Conservation (phyloP, 495 filamentous ascomycete species). For the Talaromyces adpressus region DNA sequence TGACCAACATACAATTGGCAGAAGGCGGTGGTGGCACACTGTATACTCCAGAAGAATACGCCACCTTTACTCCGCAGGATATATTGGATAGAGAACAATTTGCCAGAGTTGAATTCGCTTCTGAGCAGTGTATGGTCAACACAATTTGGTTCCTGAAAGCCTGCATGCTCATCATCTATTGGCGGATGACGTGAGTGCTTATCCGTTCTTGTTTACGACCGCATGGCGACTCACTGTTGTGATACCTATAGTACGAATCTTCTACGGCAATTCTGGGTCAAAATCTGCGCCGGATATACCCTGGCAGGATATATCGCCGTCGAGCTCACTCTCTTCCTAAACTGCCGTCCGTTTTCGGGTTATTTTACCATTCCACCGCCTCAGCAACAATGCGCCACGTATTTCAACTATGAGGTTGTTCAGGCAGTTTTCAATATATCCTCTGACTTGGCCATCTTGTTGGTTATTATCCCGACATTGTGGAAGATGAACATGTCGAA, state of each 20-base stretch:
- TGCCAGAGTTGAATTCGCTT: constrained; percentile 37
- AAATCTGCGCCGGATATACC: constrained; percentile 24
- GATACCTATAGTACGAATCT: constrained; percentile 14
- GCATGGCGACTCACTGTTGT: background rate
- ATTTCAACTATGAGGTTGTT: constrained; percentile 37
- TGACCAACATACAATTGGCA: constrained; percentile 36
- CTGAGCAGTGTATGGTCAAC: constrained; percentile 44
- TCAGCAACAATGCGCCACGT: constrained; percentile 39
- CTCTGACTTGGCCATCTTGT: constrained; percentile 40
- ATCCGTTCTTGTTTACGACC: background rate
- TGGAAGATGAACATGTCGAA: constrained; percentile 25
- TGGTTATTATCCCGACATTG: constrained; percentile 36
- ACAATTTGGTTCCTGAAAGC: constrained; percentile 41
- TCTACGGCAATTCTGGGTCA: constrained; percentile 22
- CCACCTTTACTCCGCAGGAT: constrained; percentile 26
- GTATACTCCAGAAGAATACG: constrained; percentile 26
- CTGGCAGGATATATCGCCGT: constrained; percentile 22
- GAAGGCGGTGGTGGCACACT: constrained; percentile 39
- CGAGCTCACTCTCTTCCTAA: constrained; percentile 32
- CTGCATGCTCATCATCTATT: constrained; percentile 47
- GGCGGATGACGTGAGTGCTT: constrained; percentile 26
- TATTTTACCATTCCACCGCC: constrained; percentile 38
- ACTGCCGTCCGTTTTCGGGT: constrained; percentile 27
- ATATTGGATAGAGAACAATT: constrained; percentile 35
- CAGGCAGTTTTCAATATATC: constrained; percentile 43